A percentile compares a stretch with the other conserved stretches of the same genome.
Conservation (phyloP, 257 asterid genomes). For the Ballota nigra region DNA sequence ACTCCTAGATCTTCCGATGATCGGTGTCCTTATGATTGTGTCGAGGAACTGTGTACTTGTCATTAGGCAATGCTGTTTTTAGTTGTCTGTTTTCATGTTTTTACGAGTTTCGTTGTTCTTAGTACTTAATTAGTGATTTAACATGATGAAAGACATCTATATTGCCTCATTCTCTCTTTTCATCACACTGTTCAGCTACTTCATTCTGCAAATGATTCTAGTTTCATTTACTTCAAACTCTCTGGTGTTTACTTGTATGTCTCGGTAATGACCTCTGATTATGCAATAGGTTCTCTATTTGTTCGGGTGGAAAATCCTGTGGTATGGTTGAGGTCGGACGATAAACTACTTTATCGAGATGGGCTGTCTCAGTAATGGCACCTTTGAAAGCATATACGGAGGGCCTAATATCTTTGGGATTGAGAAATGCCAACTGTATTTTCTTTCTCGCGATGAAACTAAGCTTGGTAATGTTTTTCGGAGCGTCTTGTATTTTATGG, state of each 20-base stretch:
- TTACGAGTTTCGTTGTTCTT: neutral
- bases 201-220: neutral
- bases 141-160: neutral
- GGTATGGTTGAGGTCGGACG: slow-evolving; percentile 31
- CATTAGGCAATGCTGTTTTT: neutral
- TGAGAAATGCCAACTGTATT: slow-evolving; percentile 50
- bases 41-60: neutral
- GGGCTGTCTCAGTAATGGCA: slow-evolving; percentile 32
- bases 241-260: slow-evolving; percentile 1
- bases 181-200: neutral
- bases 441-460: slow-evolving; percentile 51
- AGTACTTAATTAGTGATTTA: neutral
- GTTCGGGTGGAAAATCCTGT: slow-evolving; percentile 3
- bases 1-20: too few species aligned
- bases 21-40: neutral
- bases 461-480: slow-evolving; percentile 47
- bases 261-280: neutral
- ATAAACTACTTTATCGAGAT: slow-evolving; percentile 26
- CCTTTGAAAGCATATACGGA: slow-evolving; percentile 25
- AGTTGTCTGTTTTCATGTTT: neutral
- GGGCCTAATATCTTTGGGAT: slow-evolving; percentile 30
- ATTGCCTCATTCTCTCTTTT: neutral
- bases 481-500: slow-evolving; percentile 58
- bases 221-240: neutral
- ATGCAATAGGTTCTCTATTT: slow-evolving; percentile 11